Conservation (phyloP, 306 rosid species). For the Prunus mume region DNA sequence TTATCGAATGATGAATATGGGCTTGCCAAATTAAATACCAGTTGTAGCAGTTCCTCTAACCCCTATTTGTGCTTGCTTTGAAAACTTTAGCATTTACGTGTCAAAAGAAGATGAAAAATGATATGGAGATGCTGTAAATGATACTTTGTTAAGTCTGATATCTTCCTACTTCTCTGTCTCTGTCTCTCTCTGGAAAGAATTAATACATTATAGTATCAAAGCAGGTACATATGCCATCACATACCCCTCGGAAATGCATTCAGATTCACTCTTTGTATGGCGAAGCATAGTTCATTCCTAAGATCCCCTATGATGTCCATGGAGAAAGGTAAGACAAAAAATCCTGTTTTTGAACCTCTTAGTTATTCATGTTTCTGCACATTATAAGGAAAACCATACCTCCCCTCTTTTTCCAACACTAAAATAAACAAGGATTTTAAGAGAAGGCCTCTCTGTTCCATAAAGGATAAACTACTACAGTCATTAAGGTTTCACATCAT, state of each 20-base stretch:
- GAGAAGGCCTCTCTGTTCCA: neutral
- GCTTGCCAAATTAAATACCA: neutral
- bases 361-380: neutral
- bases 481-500: constrained; percentile 9
- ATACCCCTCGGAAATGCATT: constrained; percentile 37
- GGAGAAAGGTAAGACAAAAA: constrained; percentile 44
- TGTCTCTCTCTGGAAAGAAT: neutral
- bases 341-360: constrained; percentile 16
- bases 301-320: constrained; percentile 48
- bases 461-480: neutral
- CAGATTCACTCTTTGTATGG: constrained; percentile 44
- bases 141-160: neutral
- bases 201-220: constrained; percentile 26
- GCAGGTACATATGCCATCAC: constrained; percentile 57
- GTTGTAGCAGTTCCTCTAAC: neutral
- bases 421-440: neutral
- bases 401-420: neutral
- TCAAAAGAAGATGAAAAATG: neutral
- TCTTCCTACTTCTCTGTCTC: neutral
- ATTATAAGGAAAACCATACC: neutral
- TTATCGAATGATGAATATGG: neutral
- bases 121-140: neutral
- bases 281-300: constrained; percentile 42
- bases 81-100: neutral
- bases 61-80: neutral